phyloP scores from a whole-genome alignment of 495 filamentous ascomycete genomes.

The Cryomyces minteri region DNA sequence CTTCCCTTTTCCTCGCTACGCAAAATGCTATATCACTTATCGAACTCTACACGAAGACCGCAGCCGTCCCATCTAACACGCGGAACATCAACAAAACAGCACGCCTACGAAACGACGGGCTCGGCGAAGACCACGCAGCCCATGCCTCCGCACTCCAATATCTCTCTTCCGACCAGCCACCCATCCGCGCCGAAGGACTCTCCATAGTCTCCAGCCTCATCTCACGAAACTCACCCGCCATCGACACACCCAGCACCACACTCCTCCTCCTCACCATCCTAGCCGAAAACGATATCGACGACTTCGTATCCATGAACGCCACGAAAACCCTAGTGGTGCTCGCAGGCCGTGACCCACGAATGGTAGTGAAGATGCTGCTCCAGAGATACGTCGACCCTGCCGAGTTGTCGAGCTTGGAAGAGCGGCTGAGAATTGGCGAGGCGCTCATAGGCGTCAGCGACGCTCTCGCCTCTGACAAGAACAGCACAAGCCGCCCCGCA shows the following conservation, averaged over 20 bases:
- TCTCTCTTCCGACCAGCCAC: constrained; percentile 56
- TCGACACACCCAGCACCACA: constrained; percentile 52
- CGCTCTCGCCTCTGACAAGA: not conserved
- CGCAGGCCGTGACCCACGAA: constrained; percentile 16
- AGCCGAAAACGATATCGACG: constrained; percentile 34
- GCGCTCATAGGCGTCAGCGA: constrained; percentile 23
- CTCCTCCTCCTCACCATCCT: constrained; percentile 49
- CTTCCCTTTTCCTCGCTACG: not conserved
- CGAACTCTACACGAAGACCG: not conserved
- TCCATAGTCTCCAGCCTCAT: constrained; percentile 50
- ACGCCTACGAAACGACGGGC: not conserved
- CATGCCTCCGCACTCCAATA: constrained; percentile 56
- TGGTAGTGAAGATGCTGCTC: constrained; percentile 36
- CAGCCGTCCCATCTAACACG: not conserved
- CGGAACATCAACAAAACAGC: not conserved
- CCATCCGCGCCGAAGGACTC: constrained; percentile 62
- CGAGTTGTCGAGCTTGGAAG: constrained; percentile 31
- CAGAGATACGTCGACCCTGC: not conserved
- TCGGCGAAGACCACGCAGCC: constrained; percentile 39
- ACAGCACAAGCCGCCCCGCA: not conserved
- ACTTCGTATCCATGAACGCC: constrained; percentile 31
- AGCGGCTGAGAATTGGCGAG: constrained; percentile 55
- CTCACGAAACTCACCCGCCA: constrained; percentile 36
- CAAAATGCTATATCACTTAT: not conserved
- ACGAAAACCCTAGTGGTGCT: constrained; percentile 52